These are phyloP conservation scores for Calocybe cyanea DNA, from an alignment of 768 basidiomycete species.

Conservation along the genomic window DNA sequence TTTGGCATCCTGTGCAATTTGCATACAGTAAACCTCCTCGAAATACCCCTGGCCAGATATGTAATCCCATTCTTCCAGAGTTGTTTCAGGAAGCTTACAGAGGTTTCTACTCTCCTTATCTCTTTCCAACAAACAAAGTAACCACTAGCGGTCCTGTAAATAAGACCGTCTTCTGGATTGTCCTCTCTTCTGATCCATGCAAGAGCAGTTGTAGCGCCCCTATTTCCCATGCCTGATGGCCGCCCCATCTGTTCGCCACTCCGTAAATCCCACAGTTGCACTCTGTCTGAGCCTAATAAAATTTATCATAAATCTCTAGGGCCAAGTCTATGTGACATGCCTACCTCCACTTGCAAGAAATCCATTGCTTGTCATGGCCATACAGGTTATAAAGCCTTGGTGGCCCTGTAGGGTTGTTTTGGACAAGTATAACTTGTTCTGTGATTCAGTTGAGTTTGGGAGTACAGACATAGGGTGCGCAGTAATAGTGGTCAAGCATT, in stretches of 20 bases:
- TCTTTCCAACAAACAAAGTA: slow-evolving; percentile 2
- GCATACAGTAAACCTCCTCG: too few species aligned
- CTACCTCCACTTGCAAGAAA: too few species aligned
- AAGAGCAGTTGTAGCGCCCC: slow-evolving; percentile 3
- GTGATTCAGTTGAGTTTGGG: too few species aligned
- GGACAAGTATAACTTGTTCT: too few species aligned
- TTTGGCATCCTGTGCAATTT: slow-evolving; percentile 6
- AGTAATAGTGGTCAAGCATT: too few species aligned
- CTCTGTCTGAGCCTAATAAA: slow-evolving; percentile 3
- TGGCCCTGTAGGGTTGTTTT: too few species aligned
- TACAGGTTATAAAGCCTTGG: too few species aligned
- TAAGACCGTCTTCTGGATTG: slow-evolving; percentile 8
- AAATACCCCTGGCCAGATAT: neutral
- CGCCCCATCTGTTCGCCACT: neutral
- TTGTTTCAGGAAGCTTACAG: neutral
- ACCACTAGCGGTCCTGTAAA: slow-evolving; percentile 6
- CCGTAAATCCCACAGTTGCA: slow-evolving; percentile 1
- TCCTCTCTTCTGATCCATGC: slow-evolving; percentile 6
- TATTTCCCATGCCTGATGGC: slow-evolving; percentile 2
- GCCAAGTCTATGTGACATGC: too few species aligned
- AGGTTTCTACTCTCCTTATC: neutral
- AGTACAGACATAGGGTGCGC: too few species aligned
- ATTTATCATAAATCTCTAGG: too few species aligned
- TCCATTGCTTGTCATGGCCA: too few species aligned
- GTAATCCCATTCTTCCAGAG: neutral